Evolutionary conservation across 768 basidiomycete species (phyloP).

Genomic region (Pholiota microspora): DNA sequence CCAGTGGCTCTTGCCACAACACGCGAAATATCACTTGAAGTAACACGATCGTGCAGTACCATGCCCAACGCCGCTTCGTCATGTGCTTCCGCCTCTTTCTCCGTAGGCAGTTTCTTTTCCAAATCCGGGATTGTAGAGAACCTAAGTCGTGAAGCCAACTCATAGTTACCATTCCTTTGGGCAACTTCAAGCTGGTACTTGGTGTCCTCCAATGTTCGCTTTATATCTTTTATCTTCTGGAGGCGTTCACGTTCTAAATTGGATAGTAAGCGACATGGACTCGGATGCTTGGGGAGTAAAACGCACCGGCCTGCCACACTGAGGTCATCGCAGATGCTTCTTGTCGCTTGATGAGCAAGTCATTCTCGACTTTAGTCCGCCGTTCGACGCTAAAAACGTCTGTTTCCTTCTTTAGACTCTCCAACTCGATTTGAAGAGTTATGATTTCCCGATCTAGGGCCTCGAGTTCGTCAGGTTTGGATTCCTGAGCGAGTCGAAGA

Average conservation of each 20-base stretch:
- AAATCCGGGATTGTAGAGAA: slow-evolving; percentile 85
- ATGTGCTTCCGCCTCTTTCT: slow-evolving; percentile 38
- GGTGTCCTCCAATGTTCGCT: slow-evolving; percentile 75
- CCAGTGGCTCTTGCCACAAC: slow-evolving; percentile 89
- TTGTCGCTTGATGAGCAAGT: slow-evolving; percentile 57
- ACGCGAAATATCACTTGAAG: slow-evolving; percentile 83
- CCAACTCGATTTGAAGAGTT: slow-evolving; percentile 86
- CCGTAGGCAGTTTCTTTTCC: slow-evolving; percentile 64
- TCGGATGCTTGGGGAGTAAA: neutral
- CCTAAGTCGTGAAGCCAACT: slow-evolving; percentile 78
- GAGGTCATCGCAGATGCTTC: slow-evolving; percentile 60
- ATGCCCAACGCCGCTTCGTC: slow-evolving; percentile 56
- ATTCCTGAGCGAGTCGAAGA: slow-evolving; percentile 84
- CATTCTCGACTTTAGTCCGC: slow-evolving; percentile 59
- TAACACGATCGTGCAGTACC: slow-evolving; percentile 78
- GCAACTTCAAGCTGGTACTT: slow-evolving; percentile 87
- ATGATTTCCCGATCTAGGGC: slow-evolving; percentile 79
- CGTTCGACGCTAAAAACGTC: slow-evolving; percentile 84
- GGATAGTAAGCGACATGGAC: neutral
- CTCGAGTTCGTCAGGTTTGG: slow-evolving; percentile 84
- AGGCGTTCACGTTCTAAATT: slow-evolving; percentile 62
- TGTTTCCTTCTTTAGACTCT: slow-evolving; percentile 84
- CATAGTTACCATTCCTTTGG: slow-evolving; percentile 86
- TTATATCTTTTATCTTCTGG: slow-evolving; percentile 68
- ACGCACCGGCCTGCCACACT: slow-evolving; percentile 73